Evolutionary conservation across 139 green algal species (phyloP).

Genomic region (Picochlorum sp.): DNA sequence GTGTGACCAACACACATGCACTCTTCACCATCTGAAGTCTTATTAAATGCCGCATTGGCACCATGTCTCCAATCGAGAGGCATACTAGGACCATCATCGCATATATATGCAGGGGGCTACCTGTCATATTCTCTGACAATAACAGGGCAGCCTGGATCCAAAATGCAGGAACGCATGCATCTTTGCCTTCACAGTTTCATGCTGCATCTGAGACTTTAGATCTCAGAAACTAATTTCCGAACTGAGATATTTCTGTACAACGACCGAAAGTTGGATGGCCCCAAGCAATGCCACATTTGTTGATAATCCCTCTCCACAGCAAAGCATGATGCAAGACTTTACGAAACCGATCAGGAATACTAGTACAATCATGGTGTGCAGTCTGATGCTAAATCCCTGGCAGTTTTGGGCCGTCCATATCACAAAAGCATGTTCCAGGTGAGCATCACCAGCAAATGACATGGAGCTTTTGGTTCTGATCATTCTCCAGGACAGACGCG

Average conservation of each 20-base stretch:
- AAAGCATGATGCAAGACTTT: no score
- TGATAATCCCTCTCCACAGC: no score
- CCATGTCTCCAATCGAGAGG: constrained; percentile 15
- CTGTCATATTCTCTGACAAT: constrained; percentile 14
- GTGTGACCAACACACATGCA: constrained; percentile 17
- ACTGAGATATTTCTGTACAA: background rate
- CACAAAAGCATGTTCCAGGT: no score
- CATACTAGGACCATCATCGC: constrained; percentile 9
- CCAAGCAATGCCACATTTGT: no score
- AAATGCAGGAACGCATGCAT: constrained; percentile 19
- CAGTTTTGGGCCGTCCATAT: no score
- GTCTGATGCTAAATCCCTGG: no score
- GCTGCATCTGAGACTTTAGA: constrained; percentile 10
- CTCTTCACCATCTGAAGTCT: constrained; percentile 19
- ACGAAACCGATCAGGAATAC: no score
- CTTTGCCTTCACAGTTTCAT: constrained; percentile 22
- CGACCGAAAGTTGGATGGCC: background rate
- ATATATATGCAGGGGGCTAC: constrained; percentile 12
- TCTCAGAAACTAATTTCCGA: background rate
- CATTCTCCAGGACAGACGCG: no score
- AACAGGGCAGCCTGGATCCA: constrained; percentile 17
- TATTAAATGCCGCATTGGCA: constrained; percentile 18
- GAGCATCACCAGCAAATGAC: no score
- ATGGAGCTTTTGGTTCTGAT: no score
- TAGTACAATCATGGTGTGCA: no score